A percentile compares a stretch with the other conserved stretches of the same genome.
These are phyloP conservation scores for Cicer yamashitae DNA, from an alignment of 306 rosid genomes.

Conservation along the genomic window DNA sequence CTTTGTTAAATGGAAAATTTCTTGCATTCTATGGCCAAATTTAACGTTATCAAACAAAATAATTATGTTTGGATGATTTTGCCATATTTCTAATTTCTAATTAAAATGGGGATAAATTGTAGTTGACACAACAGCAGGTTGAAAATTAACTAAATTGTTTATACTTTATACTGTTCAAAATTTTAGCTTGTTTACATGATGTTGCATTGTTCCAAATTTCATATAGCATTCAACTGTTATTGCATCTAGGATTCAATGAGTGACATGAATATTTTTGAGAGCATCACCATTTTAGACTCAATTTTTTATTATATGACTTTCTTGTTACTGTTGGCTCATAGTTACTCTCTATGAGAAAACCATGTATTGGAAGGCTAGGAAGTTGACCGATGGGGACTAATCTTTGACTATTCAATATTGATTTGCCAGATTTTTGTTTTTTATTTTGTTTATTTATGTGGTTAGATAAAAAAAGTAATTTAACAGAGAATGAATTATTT, in stretches of 20 bases:
- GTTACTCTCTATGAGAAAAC: background rate
- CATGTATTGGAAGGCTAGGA: background rate
- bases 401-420: background rate
- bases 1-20: background rate
- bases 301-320: background rate
- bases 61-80: background rate
- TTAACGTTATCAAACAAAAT: background rate
- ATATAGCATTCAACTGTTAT: background rate
- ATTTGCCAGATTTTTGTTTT: background rate
- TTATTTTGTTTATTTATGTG: background rate
- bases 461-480: background rate
- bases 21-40: background rate
- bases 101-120: background rate
- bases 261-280: background rate
- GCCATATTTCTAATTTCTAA: too few species aligned
- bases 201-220: slow-evolving; percentile 4
- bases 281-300: background rate
- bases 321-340: slow-evolving; percentile 10
- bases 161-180: background rate
- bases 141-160: background rate
- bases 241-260: slow-evolving; percentile 1
- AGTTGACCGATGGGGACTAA: background rate
- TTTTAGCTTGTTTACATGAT: slow-evolving; percentile 6
- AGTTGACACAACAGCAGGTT: too few species aligned
- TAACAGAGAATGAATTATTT: background rate